Conservation (phyloP, 2,329 filamentous ascomycete species). For the Aspergillus calidoustus region DNA sequence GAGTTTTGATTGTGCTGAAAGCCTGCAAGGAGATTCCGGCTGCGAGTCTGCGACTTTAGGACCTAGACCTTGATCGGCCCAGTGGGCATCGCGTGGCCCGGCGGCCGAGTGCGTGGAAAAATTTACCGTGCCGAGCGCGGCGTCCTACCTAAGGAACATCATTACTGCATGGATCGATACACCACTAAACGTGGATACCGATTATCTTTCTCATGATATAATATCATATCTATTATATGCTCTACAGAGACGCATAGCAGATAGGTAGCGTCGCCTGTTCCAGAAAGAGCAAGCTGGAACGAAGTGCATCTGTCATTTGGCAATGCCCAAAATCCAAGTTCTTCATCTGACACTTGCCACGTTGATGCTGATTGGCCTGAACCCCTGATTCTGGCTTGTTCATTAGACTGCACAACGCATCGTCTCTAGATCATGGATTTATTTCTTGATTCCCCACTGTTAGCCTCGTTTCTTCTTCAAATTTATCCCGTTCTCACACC, state of each 20-base stretch:
- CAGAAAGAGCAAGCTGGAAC: background rate
- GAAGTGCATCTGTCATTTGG: background rate
- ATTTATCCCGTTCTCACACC: background rate
- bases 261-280: background rate
- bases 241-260: background rate
- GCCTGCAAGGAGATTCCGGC: too few species aligned
- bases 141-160: background rate
- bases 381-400: background rate
- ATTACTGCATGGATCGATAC: too few species aligned
- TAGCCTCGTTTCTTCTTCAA: conserved; percentile 1
- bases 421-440: background rate
- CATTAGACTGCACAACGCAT: background rate
- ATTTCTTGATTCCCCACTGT: conserved; percentile 3
- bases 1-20: background rate
- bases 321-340: background rate
- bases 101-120: background rate
- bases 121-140: too few species aligned
- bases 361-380: conserved; percentile 4
- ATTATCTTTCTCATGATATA: background rate
- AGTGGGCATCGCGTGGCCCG: background rate
- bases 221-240: background rate
- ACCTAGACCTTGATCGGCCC: background rate
- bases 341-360: background rate
- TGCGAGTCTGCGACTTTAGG: background rate
- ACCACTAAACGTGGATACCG: background rate